These are phyloP conservation scores for Solanum bulbocastanum DNA, from an alignment of 257 asterid species.

Conservation along the genomic window DNA sequence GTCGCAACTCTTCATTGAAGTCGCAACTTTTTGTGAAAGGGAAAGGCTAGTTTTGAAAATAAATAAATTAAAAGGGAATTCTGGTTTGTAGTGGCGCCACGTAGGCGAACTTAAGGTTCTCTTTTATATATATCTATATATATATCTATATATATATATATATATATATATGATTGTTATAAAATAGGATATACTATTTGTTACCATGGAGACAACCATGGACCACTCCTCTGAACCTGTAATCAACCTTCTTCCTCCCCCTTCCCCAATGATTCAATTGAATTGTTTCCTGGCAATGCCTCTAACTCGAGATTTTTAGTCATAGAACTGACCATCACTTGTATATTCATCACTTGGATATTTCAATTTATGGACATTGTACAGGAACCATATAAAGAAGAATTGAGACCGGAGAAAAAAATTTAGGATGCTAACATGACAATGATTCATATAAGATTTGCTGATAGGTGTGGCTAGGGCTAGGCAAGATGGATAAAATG, in stretches of 20 bases:
- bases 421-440: background rate
- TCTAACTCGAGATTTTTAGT: background rate
- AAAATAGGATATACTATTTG: background rate
- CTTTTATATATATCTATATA: too few relatives aligned
- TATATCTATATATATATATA: too few relatives aligned
- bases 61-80: too few relatives aligned
- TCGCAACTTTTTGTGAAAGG: too few relatives aligned
- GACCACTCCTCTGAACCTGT: slow-evolving; percentile 2
- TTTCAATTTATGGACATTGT: background rate
- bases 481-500: background rate
- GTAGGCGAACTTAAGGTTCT: too few relatives aligned
- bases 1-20: too few relatives aligned
- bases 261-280: background rate
- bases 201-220: slow-evolving; percentile 1
- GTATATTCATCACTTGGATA: background rate
- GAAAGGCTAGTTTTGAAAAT: too few relatives aligned
- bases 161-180: background rate
- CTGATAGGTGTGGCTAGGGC: background rate
- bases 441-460: slow-evolving; percentile 3
- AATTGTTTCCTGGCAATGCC: background rate
- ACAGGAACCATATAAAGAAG: background rate
- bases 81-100: too few relatives aligned
- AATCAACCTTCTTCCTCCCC: background rate
- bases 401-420: background rate
- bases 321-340: background rate